Evolutionary conservation across 2,329 filamentous ascomycete species (phyloP), one percentile per base, ranked within the genome.

Genomic region (Clarireedia hainanense): DNA sequence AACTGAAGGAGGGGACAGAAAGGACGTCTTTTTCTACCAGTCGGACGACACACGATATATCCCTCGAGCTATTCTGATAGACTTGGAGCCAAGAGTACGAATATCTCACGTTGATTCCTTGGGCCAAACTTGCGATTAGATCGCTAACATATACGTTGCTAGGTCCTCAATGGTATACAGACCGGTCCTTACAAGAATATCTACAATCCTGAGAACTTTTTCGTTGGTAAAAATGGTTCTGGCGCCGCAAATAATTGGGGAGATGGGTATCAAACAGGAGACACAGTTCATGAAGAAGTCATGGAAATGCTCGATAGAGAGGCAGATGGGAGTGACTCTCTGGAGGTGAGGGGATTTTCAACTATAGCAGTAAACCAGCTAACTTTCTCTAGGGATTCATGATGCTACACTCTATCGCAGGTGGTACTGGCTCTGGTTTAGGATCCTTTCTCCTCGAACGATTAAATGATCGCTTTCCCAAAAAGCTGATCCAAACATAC

Each of bases 291-390:
- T 65, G 94, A 99, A 72, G 94, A 99, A 70, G 90, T 99, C 55
- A 89, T 99, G 80, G 95, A 99, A 71, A 99, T 99, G 91, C 96
- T 99, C 67, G 94, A 99, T 70, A 87, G 94, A 58, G 94, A 99
- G 71, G 94, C 95, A 15, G 94, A 99, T 72, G 95, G 95, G 34
- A 97, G 92, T 70, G 94, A 99, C 72, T 96, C 91, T 52, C 79
- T 99, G 4, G 94, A 99, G 77, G 87, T 88, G 71, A 34, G 27
- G 20, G 12, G n/a, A 62, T 52, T 20, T 51, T 12, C 34, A 23
- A 50, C 10, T 14, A 52, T 20, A n/a, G n/a, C 27, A 39, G 9
- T 5, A 10, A 24, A n/a, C 12, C 37, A 43, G 40, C 66, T 71
- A 50, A 72, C 58, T 23, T 45, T 26, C 20, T 48, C 10, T 56